Evolutionary conservation across 108 stramenopile genomes (phyloP), one percentile per base, ranked within the genome.

Genomic region (Seminavis robusta): DNA sequence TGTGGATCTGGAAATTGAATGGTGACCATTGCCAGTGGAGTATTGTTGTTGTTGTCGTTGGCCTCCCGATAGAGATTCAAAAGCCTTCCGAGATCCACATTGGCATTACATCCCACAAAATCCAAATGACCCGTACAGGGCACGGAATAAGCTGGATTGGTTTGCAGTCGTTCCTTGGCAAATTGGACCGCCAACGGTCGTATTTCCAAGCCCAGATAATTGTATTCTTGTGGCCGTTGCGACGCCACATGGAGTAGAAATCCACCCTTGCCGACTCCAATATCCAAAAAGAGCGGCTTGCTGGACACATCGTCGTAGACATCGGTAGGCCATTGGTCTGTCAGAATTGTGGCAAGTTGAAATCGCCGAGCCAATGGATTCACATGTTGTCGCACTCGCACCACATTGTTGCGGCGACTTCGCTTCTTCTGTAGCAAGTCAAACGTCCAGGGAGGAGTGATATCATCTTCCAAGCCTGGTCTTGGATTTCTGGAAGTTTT

Each of bases 1-100:
- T 95, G 94, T 0, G 94, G 94, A 67, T 95, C 94, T 7, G 94
- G 94, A 59, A 91, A 95, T 57, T 93, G 91, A 51, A 95, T 92
- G 5, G 80, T 72, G 0, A 89, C 88, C 41, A 82, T 71, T 25
- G 75, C 38, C 38, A 90, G 42, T 9, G 46, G 6, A 8, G 41
- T 24, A 4, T 4, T 13, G 31, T 4, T 13, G 2, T 13, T 30
- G 37, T 1, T 19, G 26, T n/a, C 33, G 30, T 66, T 55, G 16
- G 73, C 44, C 24, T 74, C 62, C 25, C 52, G 52, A 69, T 83
- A 82, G 34, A 70, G 43, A 20, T 54, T 51, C 23, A 95, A 54
- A 8, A 95, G 41, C 15, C 87, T 67, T 29, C 74, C 82, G 51
- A 95, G 57, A 57, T 95, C 94, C 8, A 95, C 94, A 66, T 95